A percentile compares a stretch with the other conserved stretches of the same genome.
These are phyloP conservation scores for Rutstroemia sp. DNA, from an alignment of 2,329 filamentous ascomycete species.

Conservation along the genomic window DNA sequence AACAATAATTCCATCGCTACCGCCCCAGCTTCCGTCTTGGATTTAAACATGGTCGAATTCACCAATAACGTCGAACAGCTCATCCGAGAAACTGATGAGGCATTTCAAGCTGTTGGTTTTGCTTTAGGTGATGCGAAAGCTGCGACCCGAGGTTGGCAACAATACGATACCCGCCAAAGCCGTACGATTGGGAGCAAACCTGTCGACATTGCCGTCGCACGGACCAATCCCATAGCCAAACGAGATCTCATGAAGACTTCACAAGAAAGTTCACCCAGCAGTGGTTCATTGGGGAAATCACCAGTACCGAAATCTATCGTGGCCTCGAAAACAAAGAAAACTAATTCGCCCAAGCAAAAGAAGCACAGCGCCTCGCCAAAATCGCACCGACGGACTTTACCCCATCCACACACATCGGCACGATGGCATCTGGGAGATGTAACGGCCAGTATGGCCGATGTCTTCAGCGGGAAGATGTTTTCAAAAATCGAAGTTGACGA, in stretches of 20 bases:
- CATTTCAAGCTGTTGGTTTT: constrained; percentile 39
- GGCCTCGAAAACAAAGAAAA: constrained; percentile 35
- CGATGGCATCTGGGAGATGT: constrained; percentile 49
- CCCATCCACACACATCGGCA: constrained; percentile 25
- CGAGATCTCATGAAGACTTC: constrained; percentile 9
- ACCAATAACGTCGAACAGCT: constrained; percentile 34
- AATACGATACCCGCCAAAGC: not conserved
- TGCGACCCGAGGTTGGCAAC: constrained; percentile 25
- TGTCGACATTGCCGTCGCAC: constrained; percentile 1
- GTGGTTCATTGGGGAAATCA: constrained; percentile 18
- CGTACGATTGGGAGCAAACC: not conserved
- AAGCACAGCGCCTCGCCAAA: constrained; percentile 19
- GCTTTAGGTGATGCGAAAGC: constrained; percentile 34
- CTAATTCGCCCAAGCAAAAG: constrained; percentile 25
- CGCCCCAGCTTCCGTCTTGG: constrained; percentile 19
- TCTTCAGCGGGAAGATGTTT: constrained; percentile 48
- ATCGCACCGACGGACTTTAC: constrained; percentile 2
- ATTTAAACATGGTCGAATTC: constrained; percentile 16
- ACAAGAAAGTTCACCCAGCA: constrained; percentile 11
- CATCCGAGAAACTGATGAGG: constrained; percentile 42
- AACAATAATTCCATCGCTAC: not conserved
- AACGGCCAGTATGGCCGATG: constrained; percentile 49
- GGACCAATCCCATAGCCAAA: constrained; percentile 14
- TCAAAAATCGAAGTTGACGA: constrained; percentile 48
- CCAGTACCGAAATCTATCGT: constrained; percentile 28